Evolutionary conservation across 495 filamentous ascomycete species (phyloP).

Genomic region (Penicillium angulare): DNA sequence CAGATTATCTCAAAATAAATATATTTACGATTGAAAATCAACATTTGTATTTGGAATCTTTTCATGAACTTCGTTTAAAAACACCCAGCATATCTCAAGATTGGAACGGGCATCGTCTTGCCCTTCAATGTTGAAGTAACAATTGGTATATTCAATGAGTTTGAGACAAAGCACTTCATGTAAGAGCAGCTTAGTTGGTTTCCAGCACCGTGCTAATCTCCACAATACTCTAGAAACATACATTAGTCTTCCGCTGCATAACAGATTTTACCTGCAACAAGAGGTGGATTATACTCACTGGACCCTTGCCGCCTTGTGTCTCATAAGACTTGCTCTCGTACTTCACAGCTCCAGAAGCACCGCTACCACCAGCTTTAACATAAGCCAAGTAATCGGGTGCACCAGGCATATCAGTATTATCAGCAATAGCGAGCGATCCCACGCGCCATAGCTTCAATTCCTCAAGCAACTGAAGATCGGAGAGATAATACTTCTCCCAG

Average conservation of each 20-base stretch:
- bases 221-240: slow-evolving; percentile 17
- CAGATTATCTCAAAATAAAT: too few relatives aligned
- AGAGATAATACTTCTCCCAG: slow-evolving; percentile 28
- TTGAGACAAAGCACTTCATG: not conserved
- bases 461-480: slow-evolving; percentile 31
- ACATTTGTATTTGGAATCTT: too few relatives aligned
- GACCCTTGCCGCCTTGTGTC: slow-evolving; percentile 7
- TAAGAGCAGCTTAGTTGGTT: slow-evolving; percentile 1
- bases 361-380: slow-evolving; percentile 23
- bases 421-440: slow-evolving; percentile 21
- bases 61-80: too few relatives aligned
- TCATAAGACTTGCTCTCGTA: slow-evolving; percentile 22
- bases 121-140: too few relatives aligned
- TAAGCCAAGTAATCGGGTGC: slow-evolving; percentile 32
- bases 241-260: not conserved
- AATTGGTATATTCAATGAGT: not conserved
- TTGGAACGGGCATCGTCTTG: too few relatives aligned
- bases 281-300: slow-evolving; percentile 18
- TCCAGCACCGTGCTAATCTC: slow-evolving; percentile 20
- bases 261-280: not conserved
- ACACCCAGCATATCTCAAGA: too few relatives aligned
- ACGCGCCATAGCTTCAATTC: slow-evolving; percentile 20
- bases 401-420: slow-evolving; percentile 19
- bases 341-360: slow-evolving; percentile 8
- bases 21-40: too few relatives aligned